A percentile compares a stretch with the other conserved stretches of the same genome.
phyloP scores from a whole-genome alignment of 768 basidiomycete genomes.

The Lactarius hatsudake region DNA sequence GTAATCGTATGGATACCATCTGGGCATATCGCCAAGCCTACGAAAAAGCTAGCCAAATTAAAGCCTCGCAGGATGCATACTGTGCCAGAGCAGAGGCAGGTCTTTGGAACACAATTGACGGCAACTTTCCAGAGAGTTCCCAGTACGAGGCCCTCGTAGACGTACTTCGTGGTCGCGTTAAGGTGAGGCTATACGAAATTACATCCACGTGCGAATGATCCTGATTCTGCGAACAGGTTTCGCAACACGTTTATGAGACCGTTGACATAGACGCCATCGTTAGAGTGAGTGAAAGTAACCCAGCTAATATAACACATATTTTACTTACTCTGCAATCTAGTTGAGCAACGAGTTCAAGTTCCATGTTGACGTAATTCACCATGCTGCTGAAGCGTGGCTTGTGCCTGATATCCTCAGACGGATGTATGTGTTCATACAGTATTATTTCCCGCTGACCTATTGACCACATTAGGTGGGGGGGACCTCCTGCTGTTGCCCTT shows the following conservation, averaged over 20 bases:
- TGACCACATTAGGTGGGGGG: slow-evolving; percentile 45
- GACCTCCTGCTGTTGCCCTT: slow-evolving; percentile 72
- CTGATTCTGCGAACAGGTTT: slow-evolving; percentile 41
- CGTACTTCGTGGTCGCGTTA: slow-evolving; percentile 82
- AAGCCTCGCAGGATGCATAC: slow-evolving; percentile 65
- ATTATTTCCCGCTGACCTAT: slow-evolving; percentile 4
- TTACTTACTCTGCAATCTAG: slow-evolving; percentile 34
- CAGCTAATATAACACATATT: not conserved
- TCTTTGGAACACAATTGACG: slow-evolving; percentile 39
- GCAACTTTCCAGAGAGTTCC: slow-evolving; percentile 61
- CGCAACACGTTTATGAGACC: slow-evolving; percentile 68
- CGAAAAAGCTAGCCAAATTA: slow-evolving; percentile 65
- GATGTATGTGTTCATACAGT: slow-evolving; percentile 43
- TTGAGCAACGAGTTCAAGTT: slow-evolving; percentile 85
- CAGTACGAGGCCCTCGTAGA: slow-evolving; percentile 80
- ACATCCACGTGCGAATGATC: not conserved
- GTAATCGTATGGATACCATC: slow-evolving; percentile 68
- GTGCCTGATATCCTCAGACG: slow-evolving; percentile 74
- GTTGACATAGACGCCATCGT: slow-evolving; percentile 74
- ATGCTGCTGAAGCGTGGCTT: slow-evolving; percentile 79
- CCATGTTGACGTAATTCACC: slow-evolving; percentile 72
- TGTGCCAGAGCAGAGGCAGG: slow-evolving; percentile 57
- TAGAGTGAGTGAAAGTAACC: slow-evolving; percentile 45
- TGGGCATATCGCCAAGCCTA: slow-evolving; percentile 84
- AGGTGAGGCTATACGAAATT: slow-evolving; percentile 42